Evolutionary conservation across 305 asterid genomes (phyloP).

Genomic region (Fraxinus velutina): DNA sequence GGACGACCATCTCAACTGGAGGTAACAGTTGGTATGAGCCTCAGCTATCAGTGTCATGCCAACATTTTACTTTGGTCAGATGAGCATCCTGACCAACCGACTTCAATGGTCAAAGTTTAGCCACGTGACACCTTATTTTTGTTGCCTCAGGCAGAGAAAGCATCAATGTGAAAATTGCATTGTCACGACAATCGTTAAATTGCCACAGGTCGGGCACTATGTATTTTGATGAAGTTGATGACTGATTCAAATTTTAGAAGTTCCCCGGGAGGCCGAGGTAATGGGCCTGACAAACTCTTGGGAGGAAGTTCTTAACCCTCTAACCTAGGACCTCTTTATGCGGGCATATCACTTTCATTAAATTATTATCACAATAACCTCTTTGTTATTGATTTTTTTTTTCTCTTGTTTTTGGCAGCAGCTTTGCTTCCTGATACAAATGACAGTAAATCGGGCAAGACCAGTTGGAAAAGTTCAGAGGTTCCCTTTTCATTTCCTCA

Average conservation of each 20-base stretch:
- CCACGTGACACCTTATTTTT: neutral
- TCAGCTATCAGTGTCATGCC: neutral
- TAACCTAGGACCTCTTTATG: neutral
- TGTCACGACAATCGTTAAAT: neutral
- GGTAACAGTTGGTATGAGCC: neutral
- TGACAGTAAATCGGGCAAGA: slow-evolving; percentile 46
- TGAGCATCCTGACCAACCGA: neutral
- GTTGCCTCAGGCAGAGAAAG: neutral
- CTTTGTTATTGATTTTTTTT: neutral
- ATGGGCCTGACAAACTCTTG: neutral
- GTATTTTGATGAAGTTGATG: neutral
- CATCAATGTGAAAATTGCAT: neutral
- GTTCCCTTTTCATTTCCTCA: slow-evolving; percentile 79
- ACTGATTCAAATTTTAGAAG: neutral
- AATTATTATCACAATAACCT: neutral
- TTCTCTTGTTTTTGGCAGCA: slow-evolving; percentile 42
- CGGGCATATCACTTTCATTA: neutral
- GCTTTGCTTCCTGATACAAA: slow-evolving; percentile 57
- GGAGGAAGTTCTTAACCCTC: neutral
- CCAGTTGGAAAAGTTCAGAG: slow-evolving; percentile 62
- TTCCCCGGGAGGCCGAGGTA: neutral
- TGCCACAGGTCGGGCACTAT: neutral
- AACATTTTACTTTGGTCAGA: neutral
- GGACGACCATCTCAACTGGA: neutral
- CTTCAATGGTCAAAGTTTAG: neutral